phyloP scores from a whole-genome alignment of 2,329 filamentous ascomycete species.

The Hawksworthiomyces lignivorus region DNA sequence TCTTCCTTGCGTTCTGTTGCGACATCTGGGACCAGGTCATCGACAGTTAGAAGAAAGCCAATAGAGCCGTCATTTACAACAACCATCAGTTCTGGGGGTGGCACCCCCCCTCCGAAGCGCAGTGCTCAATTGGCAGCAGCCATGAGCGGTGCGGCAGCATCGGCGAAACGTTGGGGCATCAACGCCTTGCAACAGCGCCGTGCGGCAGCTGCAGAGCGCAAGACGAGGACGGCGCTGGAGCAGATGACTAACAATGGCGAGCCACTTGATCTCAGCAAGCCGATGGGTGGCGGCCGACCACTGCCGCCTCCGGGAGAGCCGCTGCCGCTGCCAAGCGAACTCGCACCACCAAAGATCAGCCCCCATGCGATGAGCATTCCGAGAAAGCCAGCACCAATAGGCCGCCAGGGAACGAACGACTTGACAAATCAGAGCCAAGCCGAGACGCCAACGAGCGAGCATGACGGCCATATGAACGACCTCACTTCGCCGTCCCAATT shows the following conservation, averaged over 20 bases:
- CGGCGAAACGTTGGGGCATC: constrained; percentile 52
- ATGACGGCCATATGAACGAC: no score
- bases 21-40: background rate
- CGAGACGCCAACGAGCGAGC: no score
- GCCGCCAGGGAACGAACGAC: no score
- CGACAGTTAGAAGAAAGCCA: background rate
- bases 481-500: no score
- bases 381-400: background rate
- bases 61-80: constrained; percentile 14
- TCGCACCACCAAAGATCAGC: background rate
- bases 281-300: constrained; percentile 76
- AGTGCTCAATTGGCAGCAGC: constrained; percentile 39
- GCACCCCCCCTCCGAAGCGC: constrained; percentile 31
- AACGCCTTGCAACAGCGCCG: constrained; percentile 43
- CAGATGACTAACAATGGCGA: constrained; percentile 10
- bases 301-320: constrained; percentile 75
- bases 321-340: constrained; percentile 53
- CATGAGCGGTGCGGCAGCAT: constrained; percentile 46
- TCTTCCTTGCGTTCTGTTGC: background rate
- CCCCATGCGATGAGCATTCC: no score
- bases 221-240: background rate
- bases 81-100: constrained; percentile 15
- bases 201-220: constrained; percentile 13
- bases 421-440: no score
- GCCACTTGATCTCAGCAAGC: constrained; percentile 46